These are phyloP conservation scores for Fusarium redolens DNA, from an alignment of 2,329 filamentous ascomycete species.

Conservation along the genomic window DNA sequence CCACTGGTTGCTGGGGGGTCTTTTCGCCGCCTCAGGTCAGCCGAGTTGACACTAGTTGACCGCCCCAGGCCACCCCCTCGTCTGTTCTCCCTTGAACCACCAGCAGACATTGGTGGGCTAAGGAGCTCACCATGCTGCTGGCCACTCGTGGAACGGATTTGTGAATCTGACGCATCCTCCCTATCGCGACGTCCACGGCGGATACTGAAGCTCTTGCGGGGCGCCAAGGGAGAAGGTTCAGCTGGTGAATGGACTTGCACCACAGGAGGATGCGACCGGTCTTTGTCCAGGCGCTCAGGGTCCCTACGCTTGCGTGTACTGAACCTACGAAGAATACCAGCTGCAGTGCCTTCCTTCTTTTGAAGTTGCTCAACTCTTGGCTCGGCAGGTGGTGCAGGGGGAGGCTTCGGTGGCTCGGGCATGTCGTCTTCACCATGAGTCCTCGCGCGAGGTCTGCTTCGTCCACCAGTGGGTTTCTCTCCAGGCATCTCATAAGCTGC, in stretches of 20 bases:
- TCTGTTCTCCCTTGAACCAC: conserved; percentile 65
- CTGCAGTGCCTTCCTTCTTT: conserved; percentile 89
- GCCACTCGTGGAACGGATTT: conserved; percentile 66
- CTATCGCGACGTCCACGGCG: conserved; percentile 66
- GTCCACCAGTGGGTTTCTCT: conserved; percentile 85
- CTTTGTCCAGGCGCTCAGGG: conserved; percentile 69
- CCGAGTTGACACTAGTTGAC: conserved; percentile 92
- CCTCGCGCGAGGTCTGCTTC: conserved; percentile 84
- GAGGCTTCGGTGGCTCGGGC: conserved; percentile 64
- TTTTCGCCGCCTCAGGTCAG: conserved; percentile 79
- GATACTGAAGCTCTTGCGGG: conserved; percentile 91
- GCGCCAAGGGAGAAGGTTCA: conserved; percentile 68
- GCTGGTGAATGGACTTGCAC: conserved; percentile 83
- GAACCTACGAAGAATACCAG: conserved; percentile 85
- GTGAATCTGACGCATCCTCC: conserved; percentile 61
- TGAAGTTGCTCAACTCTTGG: conserved; percentile 69
- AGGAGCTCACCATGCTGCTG: conserved; percentile 84
- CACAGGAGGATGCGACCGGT: conserved; percentile 75
- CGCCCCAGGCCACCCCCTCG: conserved; percentile 78
- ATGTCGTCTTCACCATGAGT: conserved; percentile 96
- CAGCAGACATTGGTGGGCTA: conserved; percentile 75
- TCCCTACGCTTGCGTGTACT: conserved; percentile 86
- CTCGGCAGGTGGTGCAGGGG: conserved; percentile 56
- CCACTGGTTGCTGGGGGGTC: conserved; percentile 81
- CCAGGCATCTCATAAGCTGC: conserved; percentile 88